Percentiles rank a stretch among this genome's conserved stretches.
These are phyloP conservation scores for Botryotinia calthae DNA, from an alignment of 2,329 filamentous ascomycete genomes.

Conservation along the genomic window DNA sequence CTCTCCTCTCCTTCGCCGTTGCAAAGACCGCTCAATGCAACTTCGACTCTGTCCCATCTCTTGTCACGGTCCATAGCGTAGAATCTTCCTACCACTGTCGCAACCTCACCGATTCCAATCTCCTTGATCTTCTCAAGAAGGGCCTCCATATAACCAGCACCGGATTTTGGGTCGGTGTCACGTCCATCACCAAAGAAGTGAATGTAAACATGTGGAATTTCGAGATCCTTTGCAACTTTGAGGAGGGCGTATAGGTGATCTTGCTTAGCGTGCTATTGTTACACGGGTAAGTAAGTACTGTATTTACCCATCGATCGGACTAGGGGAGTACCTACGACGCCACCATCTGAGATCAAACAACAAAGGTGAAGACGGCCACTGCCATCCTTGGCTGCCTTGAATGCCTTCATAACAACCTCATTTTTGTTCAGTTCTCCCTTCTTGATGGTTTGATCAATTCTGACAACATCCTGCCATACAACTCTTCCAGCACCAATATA, in stretches of 20 bases:
- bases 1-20: slow-evolving; percentile 83
- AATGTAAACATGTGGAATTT: slow-evolving; percentile 88
- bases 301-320: background rate
- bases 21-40: slow-evolving; percentile 80
- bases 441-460: slow-evolving; percentile 87
- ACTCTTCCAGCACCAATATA: slow-evolving; percentile 98
- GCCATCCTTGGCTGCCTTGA: slow-evolving; percentile 77
- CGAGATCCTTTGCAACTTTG: slow-evolving; percentile 83
- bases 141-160: slow-evolving; percentile 81
- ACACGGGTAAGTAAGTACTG: slow-evolving; percentile 27
- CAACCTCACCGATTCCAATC: slow-evolving; percentile 81
- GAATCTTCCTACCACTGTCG: slow-evolving; percentile 92
- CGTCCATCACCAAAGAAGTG: slow-evolving; percentile 99
- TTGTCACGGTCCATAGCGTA: slow-evolving; percentile 99
- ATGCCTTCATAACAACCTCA: slow-evolving; percentile 51
- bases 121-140: slow-evolving; percentile 79
- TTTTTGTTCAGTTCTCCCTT: slow-evolving; percentile 43
- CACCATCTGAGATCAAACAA: slow-evolving; percentile 90
- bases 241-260: slow-evolving; percentile 86
- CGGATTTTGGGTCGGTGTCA: slow-evolving; percentile 96
- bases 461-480: slow-evolving; percentile 97
- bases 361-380: slow-evolving; percentile 91
- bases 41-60: slow-evolving; percentile 93
- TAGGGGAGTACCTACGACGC: slow-evolving; percentile 61
- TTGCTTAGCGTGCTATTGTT: slow-evolving; percentile 79